Base-by-base conservation (phyloP, 495 filamentous ascomycete genomes). In the Haplographium delicatum region DNA sequence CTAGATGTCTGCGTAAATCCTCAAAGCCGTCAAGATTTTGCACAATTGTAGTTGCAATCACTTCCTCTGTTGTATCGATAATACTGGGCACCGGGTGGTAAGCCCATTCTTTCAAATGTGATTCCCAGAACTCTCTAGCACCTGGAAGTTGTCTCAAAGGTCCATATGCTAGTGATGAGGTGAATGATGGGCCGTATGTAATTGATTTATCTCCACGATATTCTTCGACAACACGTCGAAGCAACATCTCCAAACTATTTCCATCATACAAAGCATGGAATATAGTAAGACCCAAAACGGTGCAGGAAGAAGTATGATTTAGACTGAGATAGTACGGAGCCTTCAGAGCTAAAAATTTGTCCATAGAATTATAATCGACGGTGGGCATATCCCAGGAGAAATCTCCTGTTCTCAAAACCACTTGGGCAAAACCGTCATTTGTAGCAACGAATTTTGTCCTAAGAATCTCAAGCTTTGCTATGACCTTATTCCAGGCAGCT, bases 191-290 rank as follows among this genome's bases (percentile, higher is more conserved):
- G 11, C 69, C 61, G 25, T 46, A 59, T 4, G 62, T 38, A n/a
- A 60, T 46, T 2, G 44, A n/a, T 4, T 50, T 2, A 0, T 56
- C 39, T 8, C 25, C 27, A 4, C 51, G 44, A 48, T 82, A 85
- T 15, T 74, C 63, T 24, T 59, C 44, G n/a, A 62, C 66, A 25
- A 90, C 69, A 19, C 72, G 65, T 4, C 73, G 66, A 13, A 96
- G 65, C 0, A 96, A 62, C 22, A 90, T 67, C 0, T 74, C 62
- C 23, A 95, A 72, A 46, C 88, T 91, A 57, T 79, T 85, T 1
- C 85, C 91, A 68, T 97, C 91, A 58, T 96, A 97, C 0, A 96
- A 67, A 5, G 80, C 88, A 60, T 97, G 91, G 65, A 93, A 91
- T 0, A 93, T 80, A 34, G 82, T 74, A 23, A 93, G 59, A 16